Conservation (phyloP, 768 basidiomycete species). For the Clavulina sp. region DNA sequence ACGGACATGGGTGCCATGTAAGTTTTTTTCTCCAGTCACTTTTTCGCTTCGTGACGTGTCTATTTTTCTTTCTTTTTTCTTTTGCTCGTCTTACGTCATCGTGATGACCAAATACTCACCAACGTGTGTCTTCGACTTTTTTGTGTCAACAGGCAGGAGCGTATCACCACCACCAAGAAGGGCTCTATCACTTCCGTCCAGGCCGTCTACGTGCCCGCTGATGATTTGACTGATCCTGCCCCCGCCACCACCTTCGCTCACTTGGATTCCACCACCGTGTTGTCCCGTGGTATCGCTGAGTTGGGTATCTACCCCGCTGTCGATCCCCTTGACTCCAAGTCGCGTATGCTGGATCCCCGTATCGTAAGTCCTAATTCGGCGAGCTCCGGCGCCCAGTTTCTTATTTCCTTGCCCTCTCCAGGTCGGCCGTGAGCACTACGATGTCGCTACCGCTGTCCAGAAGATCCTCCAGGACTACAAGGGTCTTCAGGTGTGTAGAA, state of each 20-base stretch:
- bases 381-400: slow-evolving; percentile 4
- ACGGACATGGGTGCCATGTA: slow-evolving; percentile 99
- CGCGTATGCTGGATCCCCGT: slow-evolving; percentile 99
- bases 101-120: no score
- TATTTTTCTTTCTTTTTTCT: not conserved
- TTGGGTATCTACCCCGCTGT: slow-evolving; percentile 99
- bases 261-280: slow-evolving; percentile 98
- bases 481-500: slow-evolving; percentile 44
- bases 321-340: slow-evolving; percentile 98
- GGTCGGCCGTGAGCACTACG: slow-evolving; percentile 87
- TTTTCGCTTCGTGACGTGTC: not conserved
- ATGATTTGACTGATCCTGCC: slow-evolving; percentile 99
- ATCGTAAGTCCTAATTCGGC: slow-evolving; percentile 40
- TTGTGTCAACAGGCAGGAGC: slow-evolving; percentile 96
- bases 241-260: slow-evolving; percentile 99
- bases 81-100: no score
- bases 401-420: slow-evolving; percentile 13
- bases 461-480: slow-evolving; percentile 97
- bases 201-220: slow-evolving; percentile 98
- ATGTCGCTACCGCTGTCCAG: slow-evolving; percentile 89
- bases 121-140: not conserved
- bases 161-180: slow-evolving; percentile 99
- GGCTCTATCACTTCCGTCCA: slow-evolving; percentile 99
- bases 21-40: slow-evolving; percentile 16
- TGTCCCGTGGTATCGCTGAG: slow-evolving; percentile 98